Evolutionary conservation across 306 rosid species (phyloP).

Genomic region (Mucuna pruriens): DNA sequence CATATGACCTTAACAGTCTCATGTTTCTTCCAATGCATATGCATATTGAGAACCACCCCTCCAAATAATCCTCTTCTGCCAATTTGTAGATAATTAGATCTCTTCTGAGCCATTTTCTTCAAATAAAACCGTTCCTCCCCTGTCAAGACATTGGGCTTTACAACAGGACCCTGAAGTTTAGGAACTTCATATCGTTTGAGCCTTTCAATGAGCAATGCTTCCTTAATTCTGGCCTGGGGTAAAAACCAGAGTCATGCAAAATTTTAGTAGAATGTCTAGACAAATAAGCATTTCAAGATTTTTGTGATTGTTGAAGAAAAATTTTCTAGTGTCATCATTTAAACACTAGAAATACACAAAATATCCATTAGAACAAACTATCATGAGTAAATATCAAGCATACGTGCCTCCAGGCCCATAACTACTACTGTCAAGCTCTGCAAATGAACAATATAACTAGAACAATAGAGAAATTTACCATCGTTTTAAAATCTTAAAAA

Average conservation of each 20-base stretch:
- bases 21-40: conserved; percentile 99
- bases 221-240: conserved; percentile 84
- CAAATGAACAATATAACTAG: neutral
- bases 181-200: conserved; percentile 87
- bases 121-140: conserved; percentile 87
- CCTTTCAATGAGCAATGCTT: conserved; percentile 79
- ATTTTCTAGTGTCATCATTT: neutral
- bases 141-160: conserved; percentile 68
- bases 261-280: conserved; percentile 12
- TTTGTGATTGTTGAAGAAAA: conserved; percentile 13
- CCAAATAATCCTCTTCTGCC: conserved; percentile 96
- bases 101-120: conserved; percentile 95
- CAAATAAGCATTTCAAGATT: conserved; percentile 33
- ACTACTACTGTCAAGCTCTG: neutral
- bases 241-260: conserved; percentile 12
- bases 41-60: conserved; percentile 95
- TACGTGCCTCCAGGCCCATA: conserved; percentile 10
- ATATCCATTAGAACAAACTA: neutral
- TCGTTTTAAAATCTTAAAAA: neutral
- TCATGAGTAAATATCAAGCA: neutral
- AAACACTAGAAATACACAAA: conserved; percentile 6
- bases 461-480: neutral
- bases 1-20: conserved; percentile 88
- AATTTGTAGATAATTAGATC: conserved; percentile 85
- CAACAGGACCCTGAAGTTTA: conserved; percentile 76